Percentiles rank a stretch among this genome's conserved stretches.
These are phyloP conservation scores for Penicillium expansum DNA, from an alignment of 2,329 filamentous ascomycete species.

Conservation along the genomic window DNA sequence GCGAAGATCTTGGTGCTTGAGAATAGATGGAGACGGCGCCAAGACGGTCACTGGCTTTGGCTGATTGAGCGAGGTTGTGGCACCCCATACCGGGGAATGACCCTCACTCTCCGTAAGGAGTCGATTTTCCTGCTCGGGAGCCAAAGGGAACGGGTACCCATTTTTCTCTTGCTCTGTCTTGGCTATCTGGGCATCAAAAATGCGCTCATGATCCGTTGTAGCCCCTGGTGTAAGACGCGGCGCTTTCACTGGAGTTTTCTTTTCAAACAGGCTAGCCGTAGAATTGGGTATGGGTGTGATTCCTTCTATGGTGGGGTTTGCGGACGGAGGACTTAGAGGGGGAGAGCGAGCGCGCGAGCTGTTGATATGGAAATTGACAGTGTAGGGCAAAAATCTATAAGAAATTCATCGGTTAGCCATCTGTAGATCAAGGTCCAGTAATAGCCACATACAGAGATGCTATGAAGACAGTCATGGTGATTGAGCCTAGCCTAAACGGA, in stretches of 20 bases:
- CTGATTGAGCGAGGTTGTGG: constrained; percentile 64
- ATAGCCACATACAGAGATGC: constrained; percentile 54
- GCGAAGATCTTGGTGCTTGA: constrained; percentile 60
- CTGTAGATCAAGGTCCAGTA: background rate
- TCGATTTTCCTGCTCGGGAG: constrained; percentile 41
- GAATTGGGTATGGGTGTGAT: constrained; percentile 24
- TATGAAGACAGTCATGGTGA: constrained; percentile 58
- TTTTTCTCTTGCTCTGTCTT: constrained; percentile 27
- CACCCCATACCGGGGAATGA: constrained; percentile 73
- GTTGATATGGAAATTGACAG: constrained; percentile 76
- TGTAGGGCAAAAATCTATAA: constrained; percentile 82
- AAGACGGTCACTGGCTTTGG: constrained; percentile 72
- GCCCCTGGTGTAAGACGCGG: constrained; percentile 40
- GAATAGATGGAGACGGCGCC: constrained; percentile 71
- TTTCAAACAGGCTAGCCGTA: constrained; percentile 38
- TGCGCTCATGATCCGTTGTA: constrained; percentile 43
- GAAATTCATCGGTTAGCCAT: constrained; percentile 6
- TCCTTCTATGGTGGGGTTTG: constrained; percentile 27
- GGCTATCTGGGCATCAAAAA: constrained; percentile 33
- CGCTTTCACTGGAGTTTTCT: constrained; percentile 21
- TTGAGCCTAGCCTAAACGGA: constrained; percentile 8
- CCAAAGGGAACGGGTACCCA: constrained; percentile 32
- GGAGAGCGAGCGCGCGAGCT: constrained; percentile 41
- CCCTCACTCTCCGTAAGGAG: constrained; percentile 69
- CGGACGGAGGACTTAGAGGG: constrained; percentile 35